Percentiles rank a stretch among this genome's conserved stretches.
Evolutionary conservation across 352 stramenopile genomes (phyloP).

Genomic region (Globisporangium nodosum): DNA sequence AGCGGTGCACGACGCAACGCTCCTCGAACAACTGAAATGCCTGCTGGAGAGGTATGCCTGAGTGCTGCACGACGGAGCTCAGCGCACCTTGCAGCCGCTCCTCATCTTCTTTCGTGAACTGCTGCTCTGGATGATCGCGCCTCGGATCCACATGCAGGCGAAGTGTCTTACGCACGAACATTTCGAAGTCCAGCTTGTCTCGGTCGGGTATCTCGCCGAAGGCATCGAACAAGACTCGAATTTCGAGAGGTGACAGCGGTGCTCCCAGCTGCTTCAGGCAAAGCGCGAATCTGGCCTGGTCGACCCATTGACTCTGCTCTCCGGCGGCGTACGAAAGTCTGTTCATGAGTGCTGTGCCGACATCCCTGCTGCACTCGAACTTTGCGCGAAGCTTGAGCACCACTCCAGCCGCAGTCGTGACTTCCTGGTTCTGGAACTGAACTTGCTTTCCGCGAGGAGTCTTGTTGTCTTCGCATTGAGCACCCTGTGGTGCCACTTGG

Average conservation of each 20-base stretch:
- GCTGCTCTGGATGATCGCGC: conserved; percentile 3
- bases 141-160: conserved; percentile 3
- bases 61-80: conserved; percentile 23
- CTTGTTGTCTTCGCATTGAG: conserved; percentile 5
- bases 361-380: conserved; percentile 10
- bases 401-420: conserved; percentile 3
- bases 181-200: conserved; percentile 18
- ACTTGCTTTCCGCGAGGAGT: conserved; percentile 14
- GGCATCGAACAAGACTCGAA: conserved; percentile 18
- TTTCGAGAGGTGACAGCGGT: conserved; percentile 17
- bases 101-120: conserved; percentile 24
- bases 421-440: conserved; percentile 10
- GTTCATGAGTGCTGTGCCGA: conserved; percentile 10
- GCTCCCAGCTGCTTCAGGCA: conserved; percentile 26
- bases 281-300: conserved; percentile 20
- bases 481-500: not conserved
- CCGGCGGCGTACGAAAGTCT: conserved; percentile 14
- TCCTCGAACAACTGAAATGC: conserved; percentile 36
- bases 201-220: conserved; percentile 17
- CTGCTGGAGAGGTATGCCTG: conserved; percentile 21
- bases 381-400: conserved; percentile 14
- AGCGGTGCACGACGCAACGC: conserved; percentile 45
- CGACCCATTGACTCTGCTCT: conserved; percentile 10
- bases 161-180: conserved; percentile 18
- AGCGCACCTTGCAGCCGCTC: conserved; percentile 24